Percentiles rank a stretch among this genome's conserved stretches.
Conservation (phyloP, 192 early-diverging fungal genomes). For the Dissophora globulifera region DNA sequence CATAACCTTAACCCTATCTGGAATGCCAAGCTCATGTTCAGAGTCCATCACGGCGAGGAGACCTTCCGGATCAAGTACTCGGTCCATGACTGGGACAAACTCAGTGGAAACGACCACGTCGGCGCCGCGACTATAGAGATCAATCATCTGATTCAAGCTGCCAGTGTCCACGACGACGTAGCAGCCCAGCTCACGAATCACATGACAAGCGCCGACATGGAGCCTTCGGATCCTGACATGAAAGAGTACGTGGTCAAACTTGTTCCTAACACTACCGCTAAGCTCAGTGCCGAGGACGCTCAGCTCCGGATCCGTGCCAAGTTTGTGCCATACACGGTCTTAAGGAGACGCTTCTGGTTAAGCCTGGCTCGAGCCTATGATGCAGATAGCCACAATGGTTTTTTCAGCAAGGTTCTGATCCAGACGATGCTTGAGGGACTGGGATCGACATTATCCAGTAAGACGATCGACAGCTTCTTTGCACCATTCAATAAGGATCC, state of each 20-base stretch:
- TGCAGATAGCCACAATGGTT: constrained; percentile 39
- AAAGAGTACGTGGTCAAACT: constrained; percentile 52
- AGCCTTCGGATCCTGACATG: constrained; percentile 55
- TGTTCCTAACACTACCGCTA: constrained; percentile 37
- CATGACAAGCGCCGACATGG: background rate
- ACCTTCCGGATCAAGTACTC: constrained; percentile 64
- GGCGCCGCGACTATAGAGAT: constrained; percentile 61
- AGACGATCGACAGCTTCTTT: constrained; percentile 72
- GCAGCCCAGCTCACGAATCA: background rate
- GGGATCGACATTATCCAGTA: constrained; percentile 71
- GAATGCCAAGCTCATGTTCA: constrained; percentile 78
- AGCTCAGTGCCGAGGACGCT: constrained; percentile 56
- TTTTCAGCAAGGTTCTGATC: constrained; percentile 67
- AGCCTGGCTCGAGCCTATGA: constrained; percentile 72
- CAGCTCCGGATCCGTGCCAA: constrained; percentile 64
- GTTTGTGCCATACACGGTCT: constrained; percentile 72
- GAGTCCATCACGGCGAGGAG: constrained; percentile 56
- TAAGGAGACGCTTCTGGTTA: constrained; percentile 78
- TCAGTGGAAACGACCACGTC: constrained; percentile 74
- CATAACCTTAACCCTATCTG: constrained; percentile 79
- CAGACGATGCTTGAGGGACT: constrained; percentile 78
- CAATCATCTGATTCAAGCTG: constrained; percentile 60
- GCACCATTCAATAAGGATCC: constrained; percentile 57
- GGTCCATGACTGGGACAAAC: constrained; percentile 80
- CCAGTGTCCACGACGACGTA: constrained; percentile 18